phyloP scores from a whole-genome alignment of 75 land plant species.

The Larix kaempferi region DNA sequence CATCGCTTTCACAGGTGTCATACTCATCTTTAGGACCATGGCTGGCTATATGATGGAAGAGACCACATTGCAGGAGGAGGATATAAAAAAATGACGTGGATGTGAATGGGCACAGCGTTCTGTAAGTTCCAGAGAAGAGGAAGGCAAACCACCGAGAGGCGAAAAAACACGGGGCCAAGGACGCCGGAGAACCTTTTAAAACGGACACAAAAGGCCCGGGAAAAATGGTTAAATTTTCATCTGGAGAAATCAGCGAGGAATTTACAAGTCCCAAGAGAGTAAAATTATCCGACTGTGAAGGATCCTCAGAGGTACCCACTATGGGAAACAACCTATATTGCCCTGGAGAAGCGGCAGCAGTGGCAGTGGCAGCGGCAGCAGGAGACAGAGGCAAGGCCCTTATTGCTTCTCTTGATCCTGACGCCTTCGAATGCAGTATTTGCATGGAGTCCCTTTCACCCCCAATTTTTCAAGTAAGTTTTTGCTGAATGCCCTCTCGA shows the following conservation, averaged over 20 bases:
- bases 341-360: not conserved
- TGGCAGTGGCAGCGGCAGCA: not conserved
- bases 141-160: no score
- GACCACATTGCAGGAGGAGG: no score
- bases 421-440: conserved; percentile 52
- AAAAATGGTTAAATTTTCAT: conserved; percentile 6
- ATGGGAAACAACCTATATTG: not conserved
- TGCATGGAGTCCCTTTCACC: conserved; percentile 49
- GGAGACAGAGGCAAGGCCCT: not conserved
- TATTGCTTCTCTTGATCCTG: conserved; percentile 40
- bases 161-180: no score
- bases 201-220: not conserved
- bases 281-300: not conserved
- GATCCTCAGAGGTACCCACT: not conserved
- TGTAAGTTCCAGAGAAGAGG: no score
- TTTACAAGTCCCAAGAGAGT: not conserved
- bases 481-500: no score
- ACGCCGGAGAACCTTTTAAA: not conserved
- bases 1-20: no score
- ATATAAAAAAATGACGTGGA: no score
- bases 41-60: no score
- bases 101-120: no score
- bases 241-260: not conserved
- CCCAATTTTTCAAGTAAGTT: conserved; percentile 48
- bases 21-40: no score